These are phyloP conservation scores for Calonectria leucothoes DNA, from an alignment of 2,329 filamentous ascomycete species.

Conservation along the genomic window DNA sequence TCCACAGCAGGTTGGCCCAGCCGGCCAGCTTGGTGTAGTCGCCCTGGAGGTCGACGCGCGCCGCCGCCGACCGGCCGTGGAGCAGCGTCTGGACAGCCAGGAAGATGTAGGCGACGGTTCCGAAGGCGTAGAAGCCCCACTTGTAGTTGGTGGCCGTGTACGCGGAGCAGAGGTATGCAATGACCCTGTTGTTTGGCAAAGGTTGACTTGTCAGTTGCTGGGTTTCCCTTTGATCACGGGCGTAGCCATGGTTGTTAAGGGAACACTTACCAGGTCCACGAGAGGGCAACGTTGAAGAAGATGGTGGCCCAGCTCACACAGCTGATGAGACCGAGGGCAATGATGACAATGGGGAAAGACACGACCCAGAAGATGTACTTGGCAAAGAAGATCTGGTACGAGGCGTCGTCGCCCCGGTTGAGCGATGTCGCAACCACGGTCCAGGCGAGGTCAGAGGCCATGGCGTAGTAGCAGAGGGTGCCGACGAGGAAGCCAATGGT, in stretches of 20 bases:
- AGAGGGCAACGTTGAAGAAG: conserved; percentile 59
- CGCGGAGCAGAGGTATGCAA: conserved; percentile 61
- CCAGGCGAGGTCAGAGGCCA: conserved; percentile 64
- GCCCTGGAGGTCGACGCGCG: conserved; percentile 53
- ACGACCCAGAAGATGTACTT: conserved; percentile 68
- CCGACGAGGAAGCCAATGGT: conserved; percentile 61
- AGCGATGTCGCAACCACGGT: conserved; percentile 49
- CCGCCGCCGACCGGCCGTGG: conserved; percentile 51
- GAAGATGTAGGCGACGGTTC: conserved; percentile 58
- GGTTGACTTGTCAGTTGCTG: neutral
- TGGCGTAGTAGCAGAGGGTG: conserved; percentile 62
- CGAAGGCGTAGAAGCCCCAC: conserved; percentile 69
- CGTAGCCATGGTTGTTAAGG: neutral
- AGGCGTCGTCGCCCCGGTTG: conserved; percentile 35
- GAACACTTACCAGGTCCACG: conserved; percentile 58
- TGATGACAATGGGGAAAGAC: conserved; percentile 56
- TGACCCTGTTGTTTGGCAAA: conserved; percentile 42
- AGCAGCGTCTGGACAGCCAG: conserved; percentile 58
- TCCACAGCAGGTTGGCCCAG: conserved; percentile 64
- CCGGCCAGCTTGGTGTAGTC: conserved; percentile 59
- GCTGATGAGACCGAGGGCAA: conserved; percentile 62
- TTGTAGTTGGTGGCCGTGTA: conserved; percentile 63
- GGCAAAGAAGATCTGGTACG: conserved; percentile 65
- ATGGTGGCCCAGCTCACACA: conserved; percentile 69
- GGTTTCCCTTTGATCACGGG: neutral